Conservation (phyloP, 768 basidiomycete genomes). For the Pseudohyphozyma bogoriensis region DNA sequence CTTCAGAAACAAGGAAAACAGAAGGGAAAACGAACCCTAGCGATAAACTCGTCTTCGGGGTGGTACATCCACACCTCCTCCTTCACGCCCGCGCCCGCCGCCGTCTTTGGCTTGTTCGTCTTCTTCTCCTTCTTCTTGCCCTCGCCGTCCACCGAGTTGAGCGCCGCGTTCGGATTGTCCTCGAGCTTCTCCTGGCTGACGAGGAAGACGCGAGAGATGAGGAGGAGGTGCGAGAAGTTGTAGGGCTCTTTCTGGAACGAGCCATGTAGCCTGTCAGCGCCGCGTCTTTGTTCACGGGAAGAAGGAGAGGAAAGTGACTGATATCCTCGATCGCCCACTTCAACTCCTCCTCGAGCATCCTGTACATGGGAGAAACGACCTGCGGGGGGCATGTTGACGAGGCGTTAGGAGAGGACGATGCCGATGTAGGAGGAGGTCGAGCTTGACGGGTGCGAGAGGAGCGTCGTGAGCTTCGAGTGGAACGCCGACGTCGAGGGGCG, state of each 20-base stretch:
- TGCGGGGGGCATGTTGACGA: conserved; percentile 96
- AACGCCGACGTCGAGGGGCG: conserved; percentile 46
- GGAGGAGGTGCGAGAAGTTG: conserved; percentile 32
- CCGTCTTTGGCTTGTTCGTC: conserved; percentile 44
- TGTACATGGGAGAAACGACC: conserved; percentile 81
- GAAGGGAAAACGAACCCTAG: conserved; percentile 45
- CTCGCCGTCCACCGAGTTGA: conserved; percentile 38
- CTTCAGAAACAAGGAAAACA: too few species aligned
- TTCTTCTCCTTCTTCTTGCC: conserved; percentile 33
- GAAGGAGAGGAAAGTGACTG: too few species aligned
- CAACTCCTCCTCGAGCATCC: conserved; percentile 77
- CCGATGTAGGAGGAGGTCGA: conserved; percentile 20
- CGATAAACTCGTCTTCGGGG: conserved; percentile 69
- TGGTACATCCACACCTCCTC: conserved; percentile 67
- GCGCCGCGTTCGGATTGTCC: conserved; percentile 54
- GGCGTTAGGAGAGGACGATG: conserved; percentile 74
- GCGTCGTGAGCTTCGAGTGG: conserved; percentile 47
- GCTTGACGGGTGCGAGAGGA: conserved; percentile 26
- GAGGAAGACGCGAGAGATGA: conserved; percentile 35
- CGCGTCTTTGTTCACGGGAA: too few species aligned
- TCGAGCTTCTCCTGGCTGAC: conserved; percentile 47
- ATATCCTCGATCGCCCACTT: conserved; percentile 57
- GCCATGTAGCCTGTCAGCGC: too few species aligned
- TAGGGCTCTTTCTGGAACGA: conserved; percentile 31
- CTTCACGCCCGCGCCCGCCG: conserved; percentile 32